Percentiles rank a stretch among this genome's conserved stretches.
Conservation (phyloP, 345 rosid species). For the Lepidium didymum region DNA sequence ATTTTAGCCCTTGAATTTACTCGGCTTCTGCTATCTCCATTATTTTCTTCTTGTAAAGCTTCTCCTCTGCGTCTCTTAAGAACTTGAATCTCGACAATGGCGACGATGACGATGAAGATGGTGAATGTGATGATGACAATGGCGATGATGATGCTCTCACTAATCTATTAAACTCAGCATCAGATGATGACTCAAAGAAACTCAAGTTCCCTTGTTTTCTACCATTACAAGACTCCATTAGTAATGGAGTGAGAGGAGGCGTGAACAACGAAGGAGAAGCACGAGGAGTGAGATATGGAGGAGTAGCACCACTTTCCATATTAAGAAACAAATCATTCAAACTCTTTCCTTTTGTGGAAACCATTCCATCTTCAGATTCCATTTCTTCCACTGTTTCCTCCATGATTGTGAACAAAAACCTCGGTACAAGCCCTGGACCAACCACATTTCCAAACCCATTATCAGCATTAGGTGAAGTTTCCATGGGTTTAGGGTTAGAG, state of each 20-base stretch:
- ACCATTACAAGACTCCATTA: slow-evolving; percentile 23
- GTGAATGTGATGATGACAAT: slow-evolving; percentile 68
- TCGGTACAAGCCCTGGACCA: slow-evolving; percentile 60
- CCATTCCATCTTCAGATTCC: slow-evolving; percentile 65
- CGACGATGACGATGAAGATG: slow-evolving; percentile 64
- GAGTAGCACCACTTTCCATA: slow-evolving; percentile 52
- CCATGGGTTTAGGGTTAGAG: slow-evolving; percentile 30
- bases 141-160: slow-evolving; percentile 75
- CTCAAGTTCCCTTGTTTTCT: slow-evolving; percentile 41
- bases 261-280: slow-evolving; percentile 88
- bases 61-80: slow-evolving; percentile 93
- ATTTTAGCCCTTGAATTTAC: neutral
- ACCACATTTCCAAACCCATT: slow-evolving; percentile 16
- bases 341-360: slow-evolving; percentile 51
- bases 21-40: slow-evolving; percentile 36
- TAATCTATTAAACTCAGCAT: slow-evolving; percentile 66
- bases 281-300: slow-evolving; percentile 85
- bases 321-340: slow-evolving; percentile 62
- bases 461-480: neutral
- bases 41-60: slow-evolving; percentile 39
- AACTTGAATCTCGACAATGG: slow-evolving; percentile 92
- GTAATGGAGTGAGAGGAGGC: slow-evolving; percentile 75
- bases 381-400: slow-evolving; percentile 91
- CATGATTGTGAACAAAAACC: slow-evolving; percentile 74
- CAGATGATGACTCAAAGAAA: slow-evolving; percentile 51